A percentile compares a stretch with the other conserved stretches of the same genome.
These are phyloP conservation scores for Cyberlindnera bimundalis DNA, from an alignment of 805 yeast species.

Conservation along the genomic window DNA sequence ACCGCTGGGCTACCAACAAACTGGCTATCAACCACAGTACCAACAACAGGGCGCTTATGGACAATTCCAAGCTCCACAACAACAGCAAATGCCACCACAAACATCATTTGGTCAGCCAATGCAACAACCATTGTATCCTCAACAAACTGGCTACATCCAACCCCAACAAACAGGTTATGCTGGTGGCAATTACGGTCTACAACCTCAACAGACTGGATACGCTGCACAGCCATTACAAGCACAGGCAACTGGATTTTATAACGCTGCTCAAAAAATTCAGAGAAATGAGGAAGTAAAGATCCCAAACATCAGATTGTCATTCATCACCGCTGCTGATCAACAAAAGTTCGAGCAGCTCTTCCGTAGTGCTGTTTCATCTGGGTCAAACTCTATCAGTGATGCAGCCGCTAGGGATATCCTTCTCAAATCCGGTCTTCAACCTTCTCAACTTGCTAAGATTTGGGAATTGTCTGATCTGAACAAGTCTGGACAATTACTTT, in stretches of 20 bases:
- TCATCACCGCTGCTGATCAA: constrained; percentile 83
- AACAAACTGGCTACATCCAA: constrained; percentile 28
- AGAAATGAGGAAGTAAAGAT: constrained; percentile 60
- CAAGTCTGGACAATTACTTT: constrained; percentile 77
- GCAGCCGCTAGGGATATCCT: constrained; percentile 76
- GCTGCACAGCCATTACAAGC: constrained; percentile 29
- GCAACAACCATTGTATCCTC: constrained; percentile 21
- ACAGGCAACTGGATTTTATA: constrained; percentile 40
- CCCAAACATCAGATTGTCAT: constrained; percentile 76
- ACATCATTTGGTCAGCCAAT: constrained; percentile 20
- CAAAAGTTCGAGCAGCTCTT: constrained; percentile 81
- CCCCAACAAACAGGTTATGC: constrained; percentile 29
- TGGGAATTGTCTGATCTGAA: constrained; percentile 93
- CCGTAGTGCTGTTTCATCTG: constrained; percentile 64
- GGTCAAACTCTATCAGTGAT: constrained; percentile 52
- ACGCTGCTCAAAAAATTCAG: constrained; percentile 29
- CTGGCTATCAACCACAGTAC: constrained; percentile 18
- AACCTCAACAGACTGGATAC: constrained; percentile 32
- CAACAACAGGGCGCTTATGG: constrained; percentile 5
- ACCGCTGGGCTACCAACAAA: constrained; percentile 18
- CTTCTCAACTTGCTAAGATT: constrained; percentile 73
- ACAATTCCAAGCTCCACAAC: constrained; percentile 2
- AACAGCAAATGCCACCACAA: constrained; percentile 18
- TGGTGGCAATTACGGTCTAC: constrained; percentile 14
- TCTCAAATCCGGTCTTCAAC: constrained; percentile 72